A percentile compares a stretch with the other conserved stretches of the same genome.
Conservation (phyloP, 208 protist genomes). For the Wallacemonas sp. region DNA sequence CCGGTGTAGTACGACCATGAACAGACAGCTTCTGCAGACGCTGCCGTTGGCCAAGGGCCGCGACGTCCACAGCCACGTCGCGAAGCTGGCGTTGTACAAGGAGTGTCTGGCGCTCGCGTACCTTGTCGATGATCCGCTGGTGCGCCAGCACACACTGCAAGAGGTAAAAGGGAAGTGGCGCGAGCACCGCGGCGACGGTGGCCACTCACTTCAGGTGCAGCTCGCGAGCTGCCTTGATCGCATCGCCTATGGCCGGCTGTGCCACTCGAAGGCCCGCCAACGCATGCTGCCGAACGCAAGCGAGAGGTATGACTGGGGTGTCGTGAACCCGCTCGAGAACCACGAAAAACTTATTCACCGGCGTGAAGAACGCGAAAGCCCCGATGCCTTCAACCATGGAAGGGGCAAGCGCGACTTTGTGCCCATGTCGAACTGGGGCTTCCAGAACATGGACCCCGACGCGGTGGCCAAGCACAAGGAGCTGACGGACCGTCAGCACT, state of each 20-base stretch:
- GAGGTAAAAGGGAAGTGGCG: slow-evolving; percentile 83
- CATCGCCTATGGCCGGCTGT: slow-evolving; percentile 84
- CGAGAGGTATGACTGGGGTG: slow-evolving; percentile 79
- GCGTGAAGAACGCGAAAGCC: slow-evolving; percentile 63
- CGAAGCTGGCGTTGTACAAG: slow-evolving; percentile 85
- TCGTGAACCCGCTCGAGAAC: slow-evolving; percentile 83
- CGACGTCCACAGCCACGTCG: slow-evolving; percentile 71
- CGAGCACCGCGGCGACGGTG: slow-evolving; percentile 76
- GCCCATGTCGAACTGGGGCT: slow-evolving; percentile 91
- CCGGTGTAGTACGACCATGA: too few species aligned
- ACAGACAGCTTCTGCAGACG: slow-evolving; percentile 69
- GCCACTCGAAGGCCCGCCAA: slow-evolving; percentile 77
- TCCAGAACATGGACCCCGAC: slow-evolving; percentile 89
- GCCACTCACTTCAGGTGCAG: slow-evolving; percentile 79
- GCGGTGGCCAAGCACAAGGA: slow-evolving; percentile 86
- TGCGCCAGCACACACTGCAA: slow-evolving; percentile 67
- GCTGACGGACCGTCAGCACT: slow-evolving; percentile 80
- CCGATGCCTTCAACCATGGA: slow-evolving; percentile 79
- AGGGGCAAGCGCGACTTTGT: slow-evolving; percentile 84
- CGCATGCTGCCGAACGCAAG: slow-evolving; percentile 81
- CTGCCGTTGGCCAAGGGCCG: slow-evolving; percentile 83
- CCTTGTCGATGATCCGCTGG: slow-evolving; percentile 57
- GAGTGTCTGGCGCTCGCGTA: slow-evolving; percentile 80
- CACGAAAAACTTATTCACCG: slow-evolving; percentile 53
- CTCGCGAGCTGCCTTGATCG: slow-evolving; percentile 82